These are phyloP conservation scores for Gilbertella persicaria DNA, from an alignment of 371 early-diverging fungal species.

Conservation along the genomic window DNA sequence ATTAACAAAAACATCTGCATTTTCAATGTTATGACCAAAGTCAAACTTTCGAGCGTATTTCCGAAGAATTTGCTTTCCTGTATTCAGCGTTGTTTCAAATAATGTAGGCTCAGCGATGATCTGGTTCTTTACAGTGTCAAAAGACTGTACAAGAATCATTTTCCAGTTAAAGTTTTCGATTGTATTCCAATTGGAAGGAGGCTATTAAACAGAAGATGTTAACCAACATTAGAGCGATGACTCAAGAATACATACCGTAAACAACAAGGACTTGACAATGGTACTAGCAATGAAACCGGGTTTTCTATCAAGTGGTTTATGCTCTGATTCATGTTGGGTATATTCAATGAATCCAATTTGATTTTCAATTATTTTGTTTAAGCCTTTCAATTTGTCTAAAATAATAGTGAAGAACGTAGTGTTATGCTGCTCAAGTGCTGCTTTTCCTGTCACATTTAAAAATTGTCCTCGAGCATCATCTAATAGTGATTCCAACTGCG, in stretches of 20 bases:
- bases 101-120: conserved; percentile 4
- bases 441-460: not conserved
- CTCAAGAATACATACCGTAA: not conserved
- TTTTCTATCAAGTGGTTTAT: not conserved
- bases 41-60: not conserved
- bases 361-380: not conserved
- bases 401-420: not conserved
- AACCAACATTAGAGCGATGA: too few relatives aligned
- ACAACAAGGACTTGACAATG: not conserved
- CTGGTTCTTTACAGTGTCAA: conserved; percentile 9
- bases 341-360: not conserved
- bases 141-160: not conserved
- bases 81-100: not conserved
- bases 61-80: not conserved
- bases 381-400: not conserved
- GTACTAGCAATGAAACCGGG: not conserved
- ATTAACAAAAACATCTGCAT: conserved; percentile 11
- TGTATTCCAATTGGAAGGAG: not conserved
- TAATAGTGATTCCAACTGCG: not conserved
- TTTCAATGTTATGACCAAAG: not conserved
- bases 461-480: not conserved
- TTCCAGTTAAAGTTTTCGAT: not conserved
- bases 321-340: not conserved
- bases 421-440: not conserved
- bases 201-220: not conserved